Conservation (phyloP, 148 eudicot species). For the Fagopyrum homotropicum region DNA sequence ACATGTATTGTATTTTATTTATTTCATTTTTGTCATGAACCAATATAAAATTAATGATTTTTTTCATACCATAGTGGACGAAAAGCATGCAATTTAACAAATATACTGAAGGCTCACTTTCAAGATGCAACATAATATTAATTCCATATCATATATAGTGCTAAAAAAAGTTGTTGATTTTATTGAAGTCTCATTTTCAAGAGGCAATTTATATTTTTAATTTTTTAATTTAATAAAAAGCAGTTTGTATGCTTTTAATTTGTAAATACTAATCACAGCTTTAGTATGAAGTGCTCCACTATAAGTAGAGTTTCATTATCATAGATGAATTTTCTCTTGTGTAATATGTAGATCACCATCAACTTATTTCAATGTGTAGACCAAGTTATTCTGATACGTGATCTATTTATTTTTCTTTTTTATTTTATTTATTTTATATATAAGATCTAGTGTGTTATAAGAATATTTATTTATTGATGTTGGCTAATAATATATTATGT, state of each 20-base stretch:
- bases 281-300: not conserved
- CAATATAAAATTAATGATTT: not conserved
- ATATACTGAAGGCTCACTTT: not conserved
- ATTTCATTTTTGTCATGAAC: not conserved
- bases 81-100: not conserved
- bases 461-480: too few relatives aligned
- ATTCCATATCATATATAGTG: too few relatives aligned
- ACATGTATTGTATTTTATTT: too few relatives aligned
- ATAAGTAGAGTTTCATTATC: too few relatives aligned
- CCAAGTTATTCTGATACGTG: too few relatives aligned
- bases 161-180: too few relatives aligned
- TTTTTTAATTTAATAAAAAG: not conserved
- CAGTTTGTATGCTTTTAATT: not conserved
- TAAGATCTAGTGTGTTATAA: too few relatives aligned
- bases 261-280: slow-evolving; percentile 1
- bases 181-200: not conserved
- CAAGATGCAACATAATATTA: not conserved
- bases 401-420: too few relatives aligned
- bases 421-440: too few relatives aligned
- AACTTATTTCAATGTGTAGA: too few relatives aligned
- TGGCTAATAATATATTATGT: too few relatives aligned
- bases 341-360: not conserved
- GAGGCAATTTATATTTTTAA: not conserved
- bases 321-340: too few relatives aligned
- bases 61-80: not conserved